A percentile compares a stretch with the other conserved stretches of the same genome.
Conservation (phyloP, 2,329 filamentous ascomycete species). For the Nigrospora osmanthi region DNA sequence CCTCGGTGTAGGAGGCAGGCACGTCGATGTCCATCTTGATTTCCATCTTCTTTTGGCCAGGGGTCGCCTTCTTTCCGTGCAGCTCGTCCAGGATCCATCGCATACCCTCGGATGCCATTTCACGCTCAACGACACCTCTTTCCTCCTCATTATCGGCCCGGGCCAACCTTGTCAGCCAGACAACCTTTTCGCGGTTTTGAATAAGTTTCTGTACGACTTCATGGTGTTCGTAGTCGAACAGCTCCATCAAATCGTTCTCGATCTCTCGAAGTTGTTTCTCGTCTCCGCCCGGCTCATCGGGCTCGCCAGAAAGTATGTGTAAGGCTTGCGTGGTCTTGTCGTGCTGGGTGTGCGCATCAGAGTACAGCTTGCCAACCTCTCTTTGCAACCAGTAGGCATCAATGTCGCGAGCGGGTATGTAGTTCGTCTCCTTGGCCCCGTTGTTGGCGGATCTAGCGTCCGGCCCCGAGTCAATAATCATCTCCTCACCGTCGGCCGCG, state of each 20-base stretch:
- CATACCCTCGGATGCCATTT: constrained; percentile 86
- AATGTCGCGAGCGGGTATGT: constrained; percentile 78
- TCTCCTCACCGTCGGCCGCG: constrained; percentile 59
- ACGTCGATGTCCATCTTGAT: constrained; percentile 95
- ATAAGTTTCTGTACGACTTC: constrained; percentile 88
- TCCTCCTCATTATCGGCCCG: constrained; percentile 73
- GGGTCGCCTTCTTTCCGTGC: constrained; percentile 59
- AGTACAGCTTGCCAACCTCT: constrained; percentile 80
- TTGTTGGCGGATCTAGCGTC: constrained; percentile 36
- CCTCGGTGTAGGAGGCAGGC: constrained; percentile 49
- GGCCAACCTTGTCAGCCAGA: constrained; percentile 88
- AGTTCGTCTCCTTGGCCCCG: constrained; percentile 47
- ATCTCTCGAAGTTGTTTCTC: constrained; percentile 86
- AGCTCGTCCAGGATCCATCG: constrained; percentile 84
- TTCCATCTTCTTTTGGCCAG: constrained; percentile 63
- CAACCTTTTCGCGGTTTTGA: constrained; percentile 84
- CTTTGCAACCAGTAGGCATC: constrained; percentile 97
- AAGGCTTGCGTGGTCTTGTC: constrained; percentile 85
- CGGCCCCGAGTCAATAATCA: constrained; percentile 67
- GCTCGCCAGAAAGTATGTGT: constrained; percentile 69
- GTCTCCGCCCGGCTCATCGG: constrained; percentile 63
- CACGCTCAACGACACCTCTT: constrained; percentile 70
- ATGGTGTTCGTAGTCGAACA: constrained; percentile 95
- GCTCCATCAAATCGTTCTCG: constrained; percentile 96
- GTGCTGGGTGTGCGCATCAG: constrained; percentile 86